Percentiles rank a stretch among this genome's conserved stretches.
phyloP scores from a whole-genome alignment of 768 basidiomycete genomes.

The Xerocomellus amylosporus region DNA sequence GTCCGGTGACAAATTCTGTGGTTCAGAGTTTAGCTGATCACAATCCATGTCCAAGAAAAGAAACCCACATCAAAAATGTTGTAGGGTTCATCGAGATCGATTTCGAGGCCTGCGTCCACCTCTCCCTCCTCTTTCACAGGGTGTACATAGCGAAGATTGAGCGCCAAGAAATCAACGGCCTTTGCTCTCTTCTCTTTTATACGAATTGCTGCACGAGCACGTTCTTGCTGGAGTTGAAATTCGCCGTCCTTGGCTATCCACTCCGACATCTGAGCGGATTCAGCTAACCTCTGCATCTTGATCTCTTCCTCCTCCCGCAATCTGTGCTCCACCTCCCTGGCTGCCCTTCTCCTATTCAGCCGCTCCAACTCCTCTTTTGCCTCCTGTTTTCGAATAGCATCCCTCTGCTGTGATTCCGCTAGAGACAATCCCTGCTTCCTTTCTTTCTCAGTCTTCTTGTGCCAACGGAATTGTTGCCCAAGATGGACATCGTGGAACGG shows the following conservation, averaged over 20 bases:
- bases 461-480: constrained; percentile 96
- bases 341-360: constrained; percentile 84
- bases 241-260: constrained; percentile 97
- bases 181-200: constrained; percentile 96
- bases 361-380: constrained; percentile 95
- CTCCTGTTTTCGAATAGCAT: constrained; percentile 79
- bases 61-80: constrained; percentile 87
- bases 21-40: constrained; percentile 3
- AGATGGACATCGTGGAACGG: constrained; percentile 98
- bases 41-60: neutral
- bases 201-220: constrained; percentile 85
- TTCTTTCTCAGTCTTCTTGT: constrained; percentile 98
- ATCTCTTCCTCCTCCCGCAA: constrained; percentile 92
- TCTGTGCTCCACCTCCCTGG: constrained; percentile 85
- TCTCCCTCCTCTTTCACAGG: constrained; percentile 68
- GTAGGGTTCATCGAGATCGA: constrained; percentile 98
- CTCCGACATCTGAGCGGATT: constrained; percentile 96
- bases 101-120: constrained; percentile 90
- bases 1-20: constrained; percentile 75
- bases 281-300: constrained; percentile 82
- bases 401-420: constrained; percentile 75
- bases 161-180: constrained; percentile 95
- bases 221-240: constrained; percentile 94
- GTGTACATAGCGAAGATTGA: constrained; percentile 92
- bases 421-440: constrained; percentile 78